These are phyloP conservation scores for Macrophomina phaseolina DNA, from an alignment of 2,329 filamentous ascomycete genomes.

Conservation along the genomic window DNA sequence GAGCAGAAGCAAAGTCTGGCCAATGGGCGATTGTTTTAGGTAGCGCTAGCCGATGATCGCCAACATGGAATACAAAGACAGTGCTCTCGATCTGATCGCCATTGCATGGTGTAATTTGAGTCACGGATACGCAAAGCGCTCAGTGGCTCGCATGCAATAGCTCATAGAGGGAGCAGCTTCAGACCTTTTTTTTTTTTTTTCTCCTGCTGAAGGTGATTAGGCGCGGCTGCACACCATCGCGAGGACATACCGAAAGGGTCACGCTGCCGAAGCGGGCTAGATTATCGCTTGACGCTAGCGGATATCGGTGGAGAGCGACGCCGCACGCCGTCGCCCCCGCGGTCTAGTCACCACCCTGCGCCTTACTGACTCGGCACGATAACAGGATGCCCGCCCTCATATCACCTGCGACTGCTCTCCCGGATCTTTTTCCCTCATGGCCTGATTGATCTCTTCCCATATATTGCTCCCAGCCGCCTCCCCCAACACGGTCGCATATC, in stretches of 20 bases:
- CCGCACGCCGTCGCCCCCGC: conserved; percentile 21
- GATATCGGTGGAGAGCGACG: conserved; percentile 11
- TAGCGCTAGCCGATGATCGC: conserved; percentile 18
- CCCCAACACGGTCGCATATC: background rate
- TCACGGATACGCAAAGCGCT: background rate
- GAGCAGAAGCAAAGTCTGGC: background rate
- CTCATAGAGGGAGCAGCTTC: background rate
- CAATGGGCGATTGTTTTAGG: background rate
- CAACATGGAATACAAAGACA: conserved; percentile 9
- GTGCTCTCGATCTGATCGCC: conserved; percentile 23
- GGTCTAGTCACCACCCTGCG: conserved; percentile 16
- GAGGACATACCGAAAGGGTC: conserved; percentile 15
- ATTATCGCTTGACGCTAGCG: background rate
- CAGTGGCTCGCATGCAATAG: background rate
- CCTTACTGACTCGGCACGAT: conserved; percentile 22
- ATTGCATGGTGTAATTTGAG: conserved; percentile 14
- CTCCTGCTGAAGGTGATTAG: background rate
- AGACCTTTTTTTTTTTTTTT: background rate
- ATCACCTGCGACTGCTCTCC: background rate
- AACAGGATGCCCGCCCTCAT: conserved; percentile 23
- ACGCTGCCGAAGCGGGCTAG: background rate
- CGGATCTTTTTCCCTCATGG: conserved; percentile 19
- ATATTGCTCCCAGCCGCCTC: background rate
- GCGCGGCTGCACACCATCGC: background rate
- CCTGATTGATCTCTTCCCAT: conserved; percentile 1